Evolutionary conservation across 2,329 filamentous ascomycete species (phyloP), one percentile per base, ranked within the genome.

Genomic region (Monosporascus sp.): DNA sequence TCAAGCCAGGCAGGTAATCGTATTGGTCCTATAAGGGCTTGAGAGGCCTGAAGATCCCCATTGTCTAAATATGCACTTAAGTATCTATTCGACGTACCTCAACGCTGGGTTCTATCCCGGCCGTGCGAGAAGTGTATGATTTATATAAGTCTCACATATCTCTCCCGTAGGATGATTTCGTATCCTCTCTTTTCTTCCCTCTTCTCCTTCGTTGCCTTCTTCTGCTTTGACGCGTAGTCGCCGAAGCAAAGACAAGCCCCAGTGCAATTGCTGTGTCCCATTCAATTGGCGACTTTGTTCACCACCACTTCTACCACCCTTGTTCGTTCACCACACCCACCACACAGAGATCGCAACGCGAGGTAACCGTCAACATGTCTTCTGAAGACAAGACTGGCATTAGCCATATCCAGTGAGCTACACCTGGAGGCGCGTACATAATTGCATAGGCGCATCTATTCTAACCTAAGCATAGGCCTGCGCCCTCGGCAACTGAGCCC

Each of bases 401-500:
- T 24, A 46, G 42, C 42, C 42, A 46, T 6, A 11, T 27, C 42
- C 11, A 18, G 39, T 42, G 15, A 42, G 39, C 22, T 11, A 18
- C 14, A 18, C 9, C 39, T 42, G 5, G 22, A 14, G n/a, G 8
- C 18, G 18, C 20, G 5, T 20, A 42, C 14, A 3, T 42, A 20
- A 6, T 14, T 9, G 11, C 39, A 14, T 14, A 20, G 39, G 17
- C 39, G 9, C 39, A 9, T 18, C 14, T 42, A 42, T 24, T 14
- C 39, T 42, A 42, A 42, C 39, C 9, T 20, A 4, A 42, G 11
- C 18, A 42, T 20, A 42, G 39, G 39, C 39, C 39, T 24, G 14
- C 41, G 20, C 11, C n/a, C 42, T 27, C 22, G 22, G 22, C 22
- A 15, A 25, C 69, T 8, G 57, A 69, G 50, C 55, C 61, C 22